A percentile compares a stretch with the other conserved stretches of the same genome.
These are phyloP conservation scores for Mytilinidion resinicola DNA, from an alignment of 495 filamentous ascomycete genomes.

Conservation along the genomic window DNA sequence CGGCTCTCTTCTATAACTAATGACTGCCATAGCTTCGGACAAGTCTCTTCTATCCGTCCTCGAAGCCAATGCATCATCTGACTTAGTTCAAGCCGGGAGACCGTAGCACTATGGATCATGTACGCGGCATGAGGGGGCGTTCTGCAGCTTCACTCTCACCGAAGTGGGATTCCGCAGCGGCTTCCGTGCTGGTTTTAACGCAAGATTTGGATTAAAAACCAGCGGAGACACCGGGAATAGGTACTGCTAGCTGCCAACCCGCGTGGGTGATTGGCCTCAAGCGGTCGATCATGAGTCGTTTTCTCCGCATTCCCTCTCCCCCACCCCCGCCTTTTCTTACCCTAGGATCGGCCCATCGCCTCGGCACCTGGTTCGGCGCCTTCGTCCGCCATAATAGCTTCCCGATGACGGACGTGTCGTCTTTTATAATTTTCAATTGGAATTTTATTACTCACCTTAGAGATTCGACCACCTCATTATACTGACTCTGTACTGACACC, in stretches of 20 bases:
- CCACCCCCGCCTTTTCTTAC: slow-evolving; percentile 4
- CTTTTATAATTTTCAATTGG: not conserved
- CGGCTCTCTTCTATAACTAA: not conserved
- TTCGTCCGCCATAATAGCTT: not conserved
- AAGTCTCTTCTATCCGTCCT: not conserved
- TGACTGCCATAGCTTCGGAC: not conserved
- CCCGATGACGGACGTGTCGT: no score
- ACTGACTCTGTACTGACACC: not conserved
- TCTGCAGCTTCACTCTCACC: no score
- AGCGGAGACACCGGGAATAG: no score
- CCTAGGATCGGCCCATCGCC: not conserved
- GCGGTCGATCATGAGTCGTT: not conserved
- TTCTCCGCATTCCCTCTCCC: not conserved
- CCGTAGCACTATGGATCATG: no score
- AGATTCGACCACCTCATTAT: not conserved
- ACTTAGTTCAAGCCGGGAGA: no score
- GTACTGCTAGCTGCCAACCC: no score
- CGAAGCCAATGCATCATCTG: no score
- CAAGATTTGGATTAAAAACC: no score
- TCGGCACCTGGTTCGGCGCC: not conserved
- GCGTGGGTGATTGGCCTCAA: no score
- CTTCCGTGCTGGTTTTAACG: no score
- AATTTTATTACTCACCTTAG: not conserved
- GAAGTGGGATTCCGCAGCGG: no score
- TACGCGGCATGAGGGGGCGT: no score